Evolutionary conservation across 2,329 filamentous ascomycete genomes (phyloP).

Genomic region (Pseudodiploospora longispora): DNA sequence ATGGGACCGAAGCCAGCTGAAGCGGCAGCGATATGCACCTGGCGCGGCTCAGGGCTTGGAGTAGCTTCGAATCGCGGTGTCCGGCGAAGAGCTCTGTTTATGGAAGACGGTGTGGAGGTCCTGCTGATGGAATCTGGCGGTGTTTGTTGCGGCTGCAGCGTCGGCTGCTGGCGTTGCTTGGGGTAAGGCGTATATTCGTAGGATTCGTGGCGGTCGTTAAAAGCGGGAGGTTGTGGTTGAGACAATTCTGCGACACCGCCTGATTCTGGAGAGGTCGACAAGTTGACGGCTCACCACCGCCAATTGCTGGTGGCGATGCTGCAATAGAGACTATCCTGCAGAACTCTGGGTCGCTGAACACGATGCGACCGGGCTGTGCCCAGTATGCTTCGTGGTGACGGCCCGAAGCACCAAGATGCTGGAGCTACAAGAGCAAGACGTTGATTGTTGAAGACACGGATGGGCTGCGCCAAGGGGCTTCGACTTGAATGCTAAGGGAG

Average conservation of each 20-base stretch:
- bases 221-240: slow-evolving; percentile 29
- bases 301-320: slow-evolving; percentile 24
- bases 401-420: too few relatives aligned
- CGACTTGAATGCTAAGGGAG: too few relatives aligned
- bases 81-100: slow-evolving; percentile 39
- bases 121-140: slow-evolving; percentile 31
- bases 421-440: too few relatives aligned
- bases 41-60: slow-evolving; percentile 32
- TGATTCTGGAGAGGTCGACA: slow-evolving; percentile 35
- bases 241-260: slow-evolving; percentile 39
- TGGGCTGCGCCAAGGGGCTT: too few relatives aligned
- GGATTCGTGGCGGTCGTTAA: slow-evolving; percentile 49
- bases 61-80: slow-evolving; percentile 43
- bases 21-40: slow-evolving; percentile 38
- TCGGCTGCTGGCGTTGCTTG: slow-evolving; percentile 38
- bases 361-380: not conserved
- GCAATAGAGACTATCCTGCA: not conserved
- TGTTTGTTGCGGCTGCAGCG: slow-evolving; percentile 12
- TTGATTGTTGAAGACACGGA: too few relatives aligned
- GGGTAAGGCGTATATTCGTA: slow-evolving; percentile 37
- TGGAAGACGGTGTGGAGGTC: slow-evolving; percentile 39
- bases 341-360: too few relatives aligned
- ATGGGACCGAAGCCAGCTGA: slow-evolving; percentile 41
- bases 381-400: not conserved
- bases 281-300: slow-evolving; percentile 37